Base-by-base conservation (phyloP, 129 eudicot species). In the Pulicaria dysenterica region DNA sequence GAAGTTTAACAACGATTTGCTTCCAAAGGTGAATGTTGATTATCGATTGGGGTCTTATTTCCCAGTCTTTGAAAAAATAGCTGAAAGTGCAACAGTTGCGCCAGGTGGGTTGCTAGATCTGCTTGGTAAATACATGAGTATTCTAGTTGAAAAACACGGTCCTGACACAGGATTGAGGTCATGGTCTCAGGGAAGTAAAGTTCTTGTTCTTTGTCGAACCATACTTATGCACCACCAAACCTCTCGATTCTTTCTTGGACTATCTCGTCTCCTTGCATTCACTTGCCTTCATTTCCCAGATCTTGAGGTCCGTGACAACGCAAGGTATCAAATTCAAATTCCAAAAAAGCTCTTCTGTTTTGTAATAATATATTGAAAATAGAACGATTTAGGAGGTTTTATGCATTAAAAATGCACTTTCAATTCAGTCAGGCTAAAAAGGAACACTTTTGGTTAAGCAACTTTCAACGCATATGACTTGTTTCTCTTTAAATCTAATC, bases 101-200 rank as follows among this genome's bases (percentile, higher is more conserved):
- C 97, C 98, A 44, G 81, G 73, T 74, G 83, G 91, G 31, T 70
- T 94, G 82, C 65, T 94, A 56, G 86, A 90, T 64, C 83, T 94
- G 44, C 86, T 88, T 70, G 67, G 78, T 67, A 85, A 82, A 66
- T 90, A 87, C 81, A 82, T 81, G 80, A 56, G 71, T 51, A 60
- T 85, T 67, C 81, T 94, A 70, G 79, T 83, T 64, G 85, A 90
- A 74, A 79, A 85, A 65, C 98, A 94, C 72, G 96, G 97, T 43
- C 89, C 89, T 45, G 96, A 85, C 24, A 77, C 95, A 44, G 93
- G 96, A 42, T 77, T 94, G 73, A 90, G 80, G 73, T 90, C 97
- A 46, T 94, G 98, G 98, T 82, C 82, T 75, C 92, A 80, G 36
- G 98, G 98, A 67, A 94, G 93, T 80, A 90, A 85, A 84, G 91